Percentiles rank a stretch among this genome's conserved stretches.
Evolutionary conservation across 805 yeast genomes (phyloP).

Genomic region (Torulaspora microellipsoides): DNA sequence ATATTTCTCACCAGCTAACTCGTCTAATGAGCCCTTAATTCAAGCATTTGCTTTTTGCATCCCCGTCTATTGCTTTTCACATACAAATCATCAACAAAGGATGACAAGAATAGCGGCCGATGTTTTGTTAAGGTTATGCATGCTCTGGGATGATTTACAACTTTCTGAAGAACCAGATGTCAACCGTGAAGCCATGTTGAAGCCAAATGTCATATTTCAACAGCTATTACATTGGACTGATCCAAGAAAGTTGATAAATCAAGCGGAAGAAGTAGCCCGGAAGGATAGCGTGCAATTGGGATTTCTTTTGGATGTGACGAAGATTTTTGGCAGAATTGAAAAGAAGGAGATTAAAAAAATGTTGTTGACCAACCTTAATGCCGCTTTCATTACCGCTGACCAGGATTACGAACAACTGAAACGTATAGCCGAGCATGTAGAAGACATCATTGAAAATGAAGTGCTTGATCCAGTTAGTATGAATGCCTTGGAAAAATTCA

Average conservation of each 20-base stretch:
- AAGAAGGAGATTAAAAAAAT: conserved; percentile 51
- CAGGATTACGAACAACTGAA: conserved; percentile 27
- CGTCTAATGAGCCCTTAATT: conserved; percentile 57
- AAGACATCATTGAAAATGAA: conserved; percentile 32
- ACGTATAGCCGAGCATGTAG: conserved; percentile 26
- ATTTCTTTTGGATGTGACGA: conserved; percentile 52
- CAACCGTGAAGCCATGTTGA: conserved; percentile 27
- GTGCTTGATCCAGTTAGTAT: conserved; percentile 32
- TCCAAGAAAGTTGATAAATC: conserved; percentile 58
- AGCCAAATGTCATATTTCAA: conserved; percentile 54
- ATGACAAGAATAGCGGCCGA: conserved; percentile 63
- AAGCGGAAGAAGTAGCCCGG: conserved; percentile 38
- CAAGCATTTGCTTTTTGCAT: conserved; percentile 84
- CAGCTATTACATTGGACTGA: conserved; percentile 84
- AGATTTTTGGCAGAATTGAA: conserved; percentile 43
- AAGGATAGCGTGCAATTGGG: conserved; percentile 51
- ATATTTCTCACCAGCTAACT: conserved; percentile 68
- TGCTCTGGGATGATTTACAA: conserved; percentile 38
- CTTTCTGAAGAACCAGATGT: conserved; percentile 30
- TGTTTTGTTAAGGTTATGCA: conserved; percentile 55
- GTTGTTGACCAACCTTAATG: conserved; percentile 47
- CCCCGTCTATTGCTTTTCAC: conserved; percentile 83
- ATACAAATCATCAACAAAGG: conserved; percentile 61
- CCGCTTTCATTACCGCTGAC: conserved; percentile 41
- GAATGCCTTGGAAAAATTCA: conserved; percentile 36